These are phyloP conservation scores for Gastrolobium bilobum DNA, from an alignment of 306 rosid species.

Conservation along the genomic window DNA sequence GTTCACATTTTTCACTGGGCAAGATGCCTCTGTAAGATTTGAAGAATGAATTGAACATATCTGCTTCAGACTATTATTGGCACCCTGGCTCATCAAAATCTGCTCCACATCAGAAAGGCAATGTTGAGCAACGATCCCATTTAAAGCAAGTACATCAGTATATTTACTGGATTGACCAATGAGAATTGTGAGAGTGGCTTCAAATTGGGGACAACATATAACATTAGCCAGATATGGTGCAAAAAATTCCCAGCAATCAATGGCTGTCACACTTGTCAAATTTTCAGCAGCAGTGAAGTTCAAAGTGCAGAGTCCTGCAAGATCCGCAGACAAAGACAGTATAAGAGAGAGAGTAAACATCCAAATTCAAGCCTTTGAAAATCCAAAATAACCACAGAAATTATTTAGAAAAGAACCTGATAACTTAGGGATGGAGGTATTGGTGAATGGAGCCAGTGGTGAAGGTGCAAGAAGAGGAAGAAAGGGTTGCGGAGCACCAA, in stretches of 20 bases:
- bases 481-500: conserved; percentile 81
- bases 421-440: conserved; percentile 75
- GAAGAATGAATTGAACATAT: conserved; percentile 75
- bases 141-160: conserved; percentile 76
- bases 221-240: conserved; percentile 89
- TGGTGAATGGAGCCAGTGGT: conserved; percentile 85
- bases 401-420: conserved; percentile 70
- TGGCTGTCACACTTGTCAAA: conserved; percentile 80
- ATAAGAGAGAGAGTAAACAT: conserved; percentile 34
- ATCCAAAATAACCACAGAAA: conserved; percentile 17
- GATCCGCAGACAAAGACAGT: conserved; percentile 14
- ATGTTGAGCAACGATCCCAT: conserved; percentile 67
- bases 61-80: conserved; percentile 62
- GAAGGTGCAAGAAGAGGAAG: conserved; percentile 97
- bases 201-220: conserved; percentile 96
- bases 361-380: conserved; percentile 27
- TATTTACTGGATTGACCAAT: conserved; percentile 87
- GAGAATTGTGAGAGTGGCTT: conserved; percentile 91
- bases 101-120: conserved; percentile 91
- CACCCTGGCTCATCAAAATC: conserved; percentile 91
- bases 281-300: conserved; percentile 82
- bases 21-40: conserved; percentile 84
- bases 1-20: conserved; percentile 74
- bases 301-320: conserved; percentile 78
- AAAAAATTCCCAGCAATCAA: conserved; percentile 88